Evolutionary conservation across 768 basidiomycete species (phyloP).

Genomic region (Tricholoma bakamatsutake): DNA sequence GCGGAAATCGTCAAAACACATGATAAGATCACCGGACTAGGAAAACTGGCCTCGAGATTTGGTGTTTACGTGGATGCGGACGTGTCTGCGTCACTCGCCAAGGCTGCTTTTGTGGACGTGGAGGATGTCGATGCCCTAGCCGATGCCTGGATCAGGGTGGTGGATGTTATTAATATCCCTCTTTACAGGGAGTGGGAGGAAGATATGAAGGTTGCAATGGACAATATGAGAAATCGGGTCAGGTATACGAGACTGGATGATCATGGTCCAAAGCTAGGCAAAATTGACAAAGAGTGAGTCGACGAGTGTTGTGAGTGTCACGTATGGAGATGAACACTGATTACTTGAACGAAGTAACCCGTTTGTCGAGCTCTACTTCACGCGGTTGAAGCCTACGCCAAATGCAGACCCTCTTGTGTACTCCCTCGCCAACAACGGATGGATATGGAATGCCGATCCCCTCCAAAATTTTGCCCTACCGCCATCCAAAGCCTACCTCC

Average conservation of each 20-base stretch:
- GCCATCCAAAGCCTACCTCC: constrained; percentile 91
- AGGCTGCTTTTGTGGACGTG: constrained; percentile 55
- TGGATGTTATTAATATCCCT: constrained; percentile 85
- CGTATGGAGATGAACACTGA: neutral
- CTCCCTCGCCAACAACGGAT: constrained; percentile 94
- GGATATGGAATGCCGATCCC: constrained; percentile 98
- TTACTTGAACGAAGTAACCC: constrained; percentile 49
- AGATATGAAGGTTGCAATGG: constrained; percentile 70
- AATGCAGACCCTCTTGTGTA: constrained; percentile 50
- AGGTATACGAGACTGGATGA: constrained; percentile 78
- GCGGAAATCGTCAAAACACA: constrained; percentile 54
- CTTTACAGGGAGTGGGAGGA: constrained; percentile 85
- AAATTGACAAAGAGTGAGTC: constrained; percentile 61
- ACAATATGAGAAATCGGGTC: constrained; percentile 68
- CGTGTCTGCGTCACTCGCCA: constrained; percentile 69
- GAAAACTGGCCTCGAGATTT: constrained; percentile 59
- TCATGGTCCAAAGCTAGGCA: constrained; percentile 78
- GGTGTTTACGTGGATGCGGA: constrained; percentile 56
- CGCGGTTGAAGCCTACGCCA: constrained; percentile 51
- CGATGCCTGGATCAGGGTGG: constrained; percentile 68
- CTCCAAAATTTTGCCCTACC: constrained; percentile 89
- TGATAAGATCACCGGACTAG: constrained; percentile 53
- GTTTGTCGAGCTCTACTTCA: constrained; percentile 90
- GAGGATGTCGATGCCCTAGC: constrained; percentile 47
- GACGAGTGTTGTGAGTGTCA: constrained; percentile 22